These are phyloP conservation scores for Hypoxylon sp. DNA, from an alignment of 2,329 filamentous ascomycete species.

Conservation along the genomic window DNA sequence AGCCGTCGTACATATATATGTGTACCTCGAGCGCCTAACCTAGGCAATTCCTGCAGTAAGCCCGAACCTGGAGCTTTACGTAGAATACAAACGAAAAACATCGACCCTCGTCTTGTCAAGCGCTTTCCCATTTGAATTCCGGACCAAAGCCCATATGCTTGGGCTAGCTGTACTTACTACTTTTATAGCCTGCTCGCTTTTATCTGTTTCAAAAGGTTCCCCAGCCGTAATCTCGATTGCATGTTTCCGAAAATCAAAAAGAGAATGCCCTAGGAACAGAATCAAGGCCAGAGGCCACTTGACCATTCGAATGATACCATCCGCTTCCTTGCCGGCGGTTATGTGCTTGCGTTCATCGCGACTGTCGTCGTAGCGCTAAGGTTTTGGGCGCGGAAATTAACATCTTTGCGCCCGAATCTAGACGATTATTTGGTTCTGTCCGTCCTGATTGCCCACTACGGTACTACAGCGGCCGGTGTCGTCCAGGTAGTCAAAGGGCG, in stretches of 20 bases:
- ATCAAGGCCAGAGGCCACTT: neutral
- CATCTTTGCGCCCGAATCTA: neutral
- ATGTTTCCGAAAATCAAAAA: neutral
- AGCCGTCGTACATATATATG: too few species aligned
- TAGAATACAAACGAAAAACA: neutral
- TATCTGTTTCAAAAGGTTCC: neutral
- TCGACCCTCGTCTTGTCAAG: too few species aligned
- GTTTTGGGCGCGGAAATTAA: neutral
- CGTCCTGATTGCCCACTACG: neutral
- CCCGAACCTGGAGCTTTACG: too few species aligned
- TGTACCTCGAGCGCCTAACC: too few species aligned
- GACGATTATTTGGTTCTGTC: slow-evolving; percentile 5
- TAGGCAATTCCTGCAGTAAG: too few species aligned
- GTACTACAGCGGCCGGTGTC: neutral
- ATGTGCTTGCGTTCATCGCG: neutral
- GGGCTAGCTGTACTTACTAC: neutral
- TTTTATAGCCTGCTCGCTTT: neutral
- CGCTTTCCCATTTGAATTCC: neutral
- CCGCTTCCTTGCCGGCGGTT: neutral
- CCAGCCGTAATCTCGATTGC: neutral
- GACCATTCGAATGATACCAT: neutral
- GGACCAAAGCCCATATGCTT: neutral
- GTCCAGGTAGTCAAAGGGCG: neutral
- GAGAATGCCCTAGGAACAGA: neutral
- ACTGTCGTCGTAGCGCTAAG: neutral